Evolutionary conservation across 306 rosid genomes (phyloP).

Genomic region (Herpetospermum pedunculosum): DNA sequence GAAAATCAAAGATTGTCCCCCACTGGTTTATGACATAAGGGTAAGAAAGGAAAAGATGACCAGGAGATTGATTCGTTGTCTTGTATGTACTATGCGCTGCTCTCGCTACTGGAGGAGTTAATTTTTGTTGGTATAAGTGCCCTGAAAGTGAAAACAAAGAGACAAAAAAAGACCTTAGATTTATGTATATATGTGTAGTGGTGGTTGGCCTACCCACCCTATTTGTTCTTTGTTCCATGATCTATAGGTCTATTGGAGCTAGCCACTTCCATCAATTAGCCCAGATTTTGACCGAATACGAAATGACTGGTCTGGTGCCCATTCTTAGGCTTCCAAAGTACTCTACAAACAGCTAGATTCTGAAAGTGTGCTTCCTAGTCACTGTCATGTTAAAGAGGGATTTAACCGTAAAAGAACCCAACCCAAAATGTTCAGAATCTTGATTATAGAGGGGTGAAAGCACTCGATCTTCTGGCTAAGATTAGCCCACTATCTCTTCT

Average conservation of each 20-base stretch:
- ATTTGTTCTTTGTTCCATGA: neutral
- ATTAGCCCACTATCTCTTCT: neutral
- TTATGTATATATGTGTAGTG: neutral
- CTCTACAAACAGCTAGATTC: neutral
- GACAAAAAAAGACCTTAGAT: neutral
- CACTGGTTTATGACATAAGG: neutral
- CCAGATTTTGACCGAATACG: neutral
- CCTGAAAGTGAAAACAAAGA: neutral
- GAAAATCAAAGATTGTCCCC: neutral
- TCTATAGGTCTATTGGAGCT: neutral
- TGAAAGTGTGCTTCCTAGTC: neutral
- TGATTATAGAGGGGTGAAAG: neutral
- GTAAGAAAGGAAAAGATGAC: neutral
- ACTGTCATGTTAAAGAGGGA: neutral
- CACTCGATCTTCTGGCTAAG: neutral
- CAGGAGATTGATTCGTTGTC: neutral
- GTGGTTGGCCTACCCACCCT: neutral
- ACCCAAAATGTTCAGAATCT: neutral
- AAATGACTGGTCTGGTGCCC: neutral
- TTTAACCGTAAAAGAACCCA: neutral
- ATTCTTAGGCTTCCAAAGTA: neutral
- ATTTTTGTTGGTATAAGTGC: neutral
- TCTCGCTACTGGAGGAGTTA: neutral
- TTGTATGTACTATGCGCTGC: neutral
- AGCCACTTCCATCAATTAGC: neutral